Evolutionary conservation across 345 rosid species (phyloP), one percentile per base, ranked within the genome.

Genomic region (Jatropha curcas): DNA sequence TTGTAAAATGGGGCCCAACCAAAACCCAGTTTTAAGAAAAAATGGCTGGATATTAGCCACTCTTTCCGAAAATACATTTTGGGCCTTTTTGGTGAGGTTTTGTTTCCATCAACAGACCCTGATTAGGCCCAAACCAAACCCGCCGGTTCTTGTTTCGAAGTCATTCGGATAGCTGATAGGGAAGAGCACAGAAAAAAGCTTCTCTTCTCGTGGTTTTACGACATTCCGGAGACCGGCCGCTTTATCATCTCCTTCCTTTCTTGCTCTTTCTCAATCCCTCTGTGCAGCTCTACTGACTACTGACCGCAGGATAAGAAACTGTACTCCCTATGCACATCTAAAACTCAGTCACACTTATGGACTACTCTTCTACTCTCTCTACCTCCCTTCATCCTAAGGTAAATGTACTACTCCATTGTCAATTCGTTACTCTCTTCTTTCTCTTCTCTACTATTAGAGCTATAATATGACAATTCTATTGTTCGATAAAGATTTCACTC

Each of bases 361-460:
- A 79, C 75, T 87, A 87, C 51, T 59, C 87, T 75, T 82, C 88
- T 46, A 73, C 88, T 28, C 76, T 85, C 67, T 82, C 84, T 60
- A 82, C 85, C 71, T 77, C 62, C 82, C 85, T 79, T 59, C 87
- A 72, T 70, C 84, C 90, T 0, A 86, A 85, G 86, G 92, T 85
- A 77, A 39, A 7, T 41, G 45, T 41, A 41, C 11, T 41, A 1
- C 45, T 41, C 4, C 20, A 24, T 17, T 2, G 4, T 35, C 13
- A 5, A 17, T 37, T 12, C 20, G 1, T 37, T 39, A 4, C 64
- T 19, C 20, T 57, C 71, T 60, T 14, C 59, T 5, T 71, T 55
- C 56, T 41, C 30, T 10, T 28, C 53, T 65, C 30, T 65, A 46
- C 12, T 8, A 46, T 1, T 66, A 2, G 2, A 66, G n/a, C 11